Conservation (phyloP, 768 basidiomycete species). For the Xanthoconium purpureum region DNA sequence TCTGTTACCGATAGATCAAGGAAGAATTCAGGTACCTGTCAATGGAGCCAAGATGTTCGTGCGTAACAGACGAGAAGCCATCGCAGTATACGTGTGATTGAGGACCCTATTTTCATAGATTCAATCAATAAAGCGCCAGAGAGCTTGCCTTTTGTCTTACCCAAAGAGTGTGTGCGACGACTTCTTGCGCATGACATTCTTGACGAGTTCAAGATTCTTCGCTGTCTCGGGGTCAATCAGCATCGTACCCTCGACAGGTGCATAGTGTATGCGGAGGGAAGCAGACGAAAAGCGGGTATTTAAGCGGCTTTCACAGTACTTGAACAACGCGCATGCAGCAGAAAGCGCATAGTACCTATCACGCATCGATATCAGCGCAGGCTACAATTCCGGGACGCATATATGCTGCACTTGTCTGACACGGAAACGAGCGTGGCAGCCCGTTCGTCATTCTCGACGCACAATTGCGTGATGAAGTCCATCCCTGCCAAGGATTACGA, state of each 20-base stretch:
- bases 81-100: conserved; percentile 85
- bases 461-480: conserved; percentile 74
- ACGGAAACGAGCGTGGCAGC: conserved; percentile 76
- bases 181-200: conserved; percentile 65
- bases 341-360: conserved; percentile 85
- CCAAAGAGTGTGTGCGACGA: conserved; percentile 76
- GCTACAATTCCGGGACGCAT: conserved; percentile 17
- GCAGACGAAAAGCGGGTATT: conserved; percentile 67
- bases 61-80: conserved; percentile 80
- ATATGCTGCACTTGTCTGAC: conserved; percentile 68
- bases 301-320: conserved; percentile 67
- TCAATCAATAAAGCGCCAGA: neutral
- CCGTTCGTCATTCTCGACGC: conserved; percentile 77
- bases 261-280: conserved; percentile 73
- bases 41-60: conserved; percentile 81
- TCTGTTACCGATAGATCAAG: neutral
- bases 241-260: conserved; percentile 87
- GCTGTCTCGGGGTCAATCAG: conserved; percentile 90
- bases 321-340: conserved; percentile 83
- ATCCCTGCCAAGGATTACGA: conserved; percentile 47
- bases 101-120: conserved; percentile 44
- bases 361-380: conserved; percentile 3
- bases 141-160: conserved; percentile 35
- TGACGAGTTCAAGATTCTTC: conserved; percentile 84
- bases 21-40: conserved; percentile 46